Percentiles rank a stretch among this genome's conserved stretches.
phyloP scores from a whole-genome alignment of 768 basidiomycete genomes.

The Infundibulicybe gibba region DNA sequence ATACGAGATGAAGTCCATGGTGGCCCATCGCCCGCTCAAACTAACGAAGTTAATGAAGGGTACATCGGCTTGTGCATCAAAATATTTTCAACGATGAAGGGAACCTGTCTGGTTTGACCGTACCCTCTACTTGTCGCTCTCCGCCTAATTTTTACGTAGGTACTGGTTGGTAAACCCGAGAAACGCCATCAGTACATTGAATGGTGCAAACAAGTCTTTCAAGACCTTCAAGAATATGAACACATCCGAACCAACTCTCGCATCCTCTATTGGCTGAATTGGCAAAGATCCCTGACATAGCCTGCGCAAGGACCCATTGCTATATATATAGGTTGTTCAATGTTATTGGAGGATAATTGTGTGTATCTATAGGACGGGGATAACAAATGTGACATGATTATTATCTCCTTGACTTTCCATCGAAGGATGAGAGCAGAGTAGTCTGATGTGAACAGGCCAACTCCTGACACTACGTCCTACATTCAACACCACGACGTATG shows the following conservation, averaged over 20 bases:
- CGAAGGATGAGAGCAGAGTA: too few relatives aligned
- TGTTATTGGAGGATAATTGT: too few relatives aligned
- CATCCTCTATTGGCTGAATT: conserved; percentile 25
- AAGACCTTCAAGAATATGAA: conserved; percentile 19
- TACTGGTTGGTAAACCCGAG: conserved; percentile 6
- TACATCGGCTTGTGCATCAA: conserved; percentile 37
- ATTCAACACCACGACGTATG: too few relatives aligned
- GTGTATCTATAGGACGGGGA: too few relatives aligned
- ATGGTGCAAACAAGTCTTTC: conserved; percentile 30
- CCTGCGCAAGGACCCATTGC: too few relatives aligned
- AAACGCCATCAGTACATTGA: conserved; percentile 21
- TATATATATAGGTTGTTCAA: too few relatives aligned
- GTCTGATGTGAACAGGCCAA: too few relatives aligned
- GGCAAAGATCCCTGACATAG: conserved; percentile 15
- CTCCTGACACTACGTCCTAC: too few relatives aligned
- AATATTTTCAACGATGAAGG: conserved; percentile 52
- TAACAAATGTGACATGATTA: too few relatives aligned
- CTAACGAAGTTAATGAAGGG: conserved; percentile 32
- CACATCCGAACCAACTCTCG: conserved; percentile 27
- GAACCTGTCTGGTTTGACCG: conserved; percentile 34
- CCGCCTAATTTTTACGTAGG: conserved; percentile 10
- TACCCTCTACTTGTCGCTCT: conserved; percentile 2
- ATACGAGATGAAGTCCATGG: conserved; percentile 24
- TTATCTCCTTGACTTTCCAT: too few relatives aligned
- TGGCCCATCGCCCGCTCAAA: conserved; percentile 12